Conservation (phyloP, 495 filamentous ascomycete genomes). For the Tirmania nivea region DNA sequence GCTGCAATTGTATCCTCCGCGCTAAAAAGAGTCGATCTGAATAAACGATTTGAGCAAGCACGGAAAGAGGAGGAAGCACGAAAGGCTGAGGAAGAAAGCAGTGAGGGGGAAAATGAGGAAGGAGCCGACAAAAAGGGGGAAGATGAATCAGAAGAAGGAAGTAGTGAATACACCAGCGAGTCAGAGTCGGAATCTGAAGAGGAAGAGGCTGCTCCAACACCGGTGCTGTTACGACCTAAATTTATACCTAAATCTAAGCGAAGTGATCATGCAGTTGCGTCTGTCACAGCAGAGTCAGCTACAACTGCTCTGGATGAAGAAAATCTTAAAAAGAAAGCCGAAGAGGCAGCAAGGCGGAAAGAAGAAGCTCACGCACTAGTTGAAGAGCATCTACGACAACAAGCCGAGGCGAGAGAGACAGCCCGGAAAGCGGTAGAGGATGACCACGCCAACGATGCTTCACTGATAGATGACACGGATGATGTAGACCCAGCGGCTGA, state of each 20-base stretch:
- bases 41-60: conserved; percentile 27
- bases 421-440: conserved; percentile 69
- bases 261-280: conserved; percentile 17
- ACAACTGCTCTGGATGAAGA: conserved; percentile 14
- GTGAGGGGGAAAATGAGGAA: conserved; percentile 41
- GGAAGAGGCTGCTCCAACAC: conserved; percentile 54
- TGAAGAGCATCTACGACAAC: conserved; percentile 68
- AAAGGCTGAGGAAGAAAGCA: conserved; percentile 46
- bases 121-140: conserved; percentile 19
- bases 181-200: conserved; percentile 36
- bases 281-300: conserved; percentile 7
- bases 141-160: conserved; percentile 28
- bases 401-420: conserved; percentile 43
- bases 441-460: conserved; percentile 51
- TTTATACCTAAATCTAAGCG: conserved; percentile 77
- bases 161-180: conserved; percentile 21
- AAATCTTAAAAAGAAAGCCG: conserved; percentile 24
- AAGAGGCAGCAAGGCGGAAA: conserved; percentile 40
- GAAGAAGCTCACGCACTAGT: conserved; percentile 55
- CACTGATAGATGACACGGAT: conserved; percentile 68
- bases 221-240: conserved; percentile 62
- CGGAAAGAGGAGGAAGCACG: conserved; percentile 29
- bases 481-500: conserved; percentile 74
- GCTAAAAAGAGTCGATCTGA: conserved; percentile 45
- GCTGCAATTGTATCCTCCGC: conserved; percentile 34